Base-by-base conservation (phyloP, 768 basidiomycete species). In the Scleroderma citrinum region DNA sequence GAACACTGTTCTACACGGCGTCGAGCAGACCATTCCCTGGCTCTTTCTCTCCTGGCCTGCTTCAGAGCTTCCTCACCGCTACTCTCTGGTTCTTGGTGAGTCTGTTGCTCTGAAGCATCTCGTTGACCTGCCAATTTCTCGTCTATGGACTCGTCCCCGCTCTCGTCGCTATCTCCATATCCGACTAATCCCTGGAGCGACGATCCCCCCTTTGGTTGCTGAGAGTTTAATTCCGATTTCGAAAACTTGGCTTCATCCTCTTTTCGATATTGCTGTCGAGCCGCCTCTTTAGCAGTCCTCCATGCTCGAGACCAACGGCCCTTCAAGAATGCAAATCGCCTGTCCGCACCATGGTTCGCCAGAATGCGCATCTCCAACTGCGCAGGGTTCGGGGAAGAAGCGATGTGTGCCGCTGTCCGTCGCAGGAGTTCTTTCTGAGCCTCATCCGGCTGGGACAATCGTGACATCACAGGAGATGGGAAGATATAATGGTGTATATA, bases 281-380 rank as follows among this genome's bases (percentile, higher is more conserved):
- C 72, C 44, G 72, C 76, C 20, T 66, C 74, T 57, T 85, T 84
- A 21, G 75, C 66, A 1, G 66, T 58, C 26, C 67, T 67, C 92
- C 92, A 95, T 4, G 75, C 71, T 2, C 67, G 67, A 47, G 74
- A 72, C 83, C 87, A 92, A 20, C 87, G 70, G 2, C 92, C 92
- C 30, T 82, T 76, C 39, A 95, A 65, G 64, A 94, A 94, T 1
- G 83, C 80, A 59, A 96, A 94, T 6, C 87, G 76, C 39, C 72
- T 69, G 62, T 95, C 91, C 12, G 73, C 69, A 0, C 89, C 85
- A 59, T 94, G 79, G 56, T 95, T 92, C 10, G 92, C 84, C 14
- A 95, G 71, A 57, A 96, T 92, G 6, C 92, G 80, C 76, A 92
- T 82, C 64, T 93, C 91, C 20, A 95, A 74, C 54, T 92, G 82